Evolutionary conservation across 495 filamentous ascomycete genomes (phyloP), one percentile per base, ranked within the genome.

Genomic region (Aspergillus homomorphus): DNA sequence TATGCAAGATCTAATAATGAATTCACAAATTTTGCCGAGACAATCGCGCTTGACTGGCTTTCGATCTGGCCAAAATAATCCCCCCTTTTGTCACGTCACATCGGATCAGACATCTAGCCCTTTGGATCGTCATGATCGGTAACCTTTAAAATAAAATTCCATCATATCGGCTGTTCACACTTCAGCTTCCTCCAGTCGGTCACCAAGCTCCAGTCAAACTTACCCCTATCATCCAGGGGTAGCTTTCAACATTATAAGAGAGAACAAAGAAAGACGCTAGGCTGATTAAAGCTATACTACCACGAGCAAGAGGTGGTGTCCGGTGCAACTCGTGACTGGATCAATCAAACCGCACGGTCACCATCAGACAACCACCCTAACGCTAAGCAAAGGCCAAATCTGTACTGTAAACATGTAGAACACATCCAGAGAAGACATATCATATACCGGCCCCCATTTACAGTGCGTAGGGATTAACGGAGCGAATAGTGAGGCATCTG

Each of bases 401-500:
- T 54, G 23, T 56, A 56, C 21, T 57, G 43, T 56, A 62, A 67
- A 54, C 54, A 56, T 60, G 22, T 56, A 45, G 28, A 54, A 56
- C 55, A 69, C 66, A 69, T 69, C 51, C 64, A 62, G 58, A 61
- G 49, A 56, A 66, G 65, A 58, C 50, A 63, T 59, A 60, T 54
- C 53, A 43, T 56, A 45, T 46, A 45, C 43, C n/a, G n/a, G 23
- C 15, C 49, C 33, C 51, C 59, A 61, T 65, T 60, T 73, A 98
- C 58, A 98, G 82, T 62, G 94, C 94, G 69, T 90, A 98, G 30
- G 94, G 94, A 79, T 98, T 98, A 63, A 98, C 81, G 24, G 94
- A 96, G 53, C 94, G 91, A 69, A 98, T 97, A 7, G 94, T 98
- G 69, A 98, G 78, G 81, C 94, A 98, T 53, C 93, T 98, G 60